Conservation (phyloP, 306 rosid species). For the Sicyos baderoa region DNA sequence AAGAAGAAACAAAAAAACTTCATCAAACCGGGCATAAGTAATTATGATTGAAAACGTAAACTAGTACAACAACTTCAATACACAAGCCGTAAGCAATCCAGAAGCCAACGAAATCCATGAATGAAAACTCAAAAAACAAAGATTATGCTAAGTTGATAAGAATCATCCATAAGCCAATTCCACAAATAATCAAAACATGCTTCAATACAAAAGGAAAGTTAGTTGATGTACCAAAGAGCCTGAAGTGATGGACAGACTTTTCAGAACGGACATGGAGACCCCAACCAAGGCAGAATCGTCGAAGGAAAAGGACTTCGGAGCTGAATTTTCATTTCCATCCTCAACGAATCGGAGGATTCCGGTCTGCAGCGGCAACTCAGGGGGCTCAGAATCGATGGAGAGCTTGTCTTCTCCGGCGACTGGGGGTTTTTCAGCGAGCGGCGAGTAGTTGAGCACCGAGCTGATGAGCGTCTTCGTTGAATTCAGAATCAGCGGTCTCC, state of each 20-base stretch:
- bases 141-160: background rate
- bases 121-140: background rate
- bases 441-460: constrained; percentile 38
- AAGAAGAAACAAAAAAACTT: too few relatives aligned
- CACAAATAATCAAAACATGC: background rate
- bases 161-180: background rate
- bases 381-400: constrained; percentile 12
- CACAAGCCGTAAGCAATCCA: background rate
- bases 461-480: constrained; percentile 50
- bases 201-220: background rate
- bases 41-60: background rate
- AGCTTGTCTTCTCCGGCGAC: constrained; percentile 15
- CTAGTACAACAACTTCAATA: background rate
- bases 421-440: constrained; percentile 13
- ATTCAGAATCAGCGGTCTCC: constrained; percentile 68
- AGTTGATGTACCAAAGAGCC: constrained; percentile 42
- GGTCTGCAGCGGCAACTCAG: constrained; percentile 31
- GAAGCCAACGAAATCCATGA: background rate
- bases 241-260: constrained; percentile 52
- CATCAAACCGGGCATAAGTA: background rate
- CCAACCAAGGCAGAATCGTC: constrained; percentile 64
- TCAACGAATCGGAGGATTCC: constrained; percentile 55
- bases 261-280: constrained; percentile 54
- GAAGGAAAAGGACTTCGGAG: constrained; percentile 33
- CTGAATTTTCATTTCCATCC: constrained; percentile 14